These are phyloP conservation scores for Ustilago bromivora DNA, from an alignment of 1,284 basidiomycete genomes.

Conservation along the genomic window DNA sequence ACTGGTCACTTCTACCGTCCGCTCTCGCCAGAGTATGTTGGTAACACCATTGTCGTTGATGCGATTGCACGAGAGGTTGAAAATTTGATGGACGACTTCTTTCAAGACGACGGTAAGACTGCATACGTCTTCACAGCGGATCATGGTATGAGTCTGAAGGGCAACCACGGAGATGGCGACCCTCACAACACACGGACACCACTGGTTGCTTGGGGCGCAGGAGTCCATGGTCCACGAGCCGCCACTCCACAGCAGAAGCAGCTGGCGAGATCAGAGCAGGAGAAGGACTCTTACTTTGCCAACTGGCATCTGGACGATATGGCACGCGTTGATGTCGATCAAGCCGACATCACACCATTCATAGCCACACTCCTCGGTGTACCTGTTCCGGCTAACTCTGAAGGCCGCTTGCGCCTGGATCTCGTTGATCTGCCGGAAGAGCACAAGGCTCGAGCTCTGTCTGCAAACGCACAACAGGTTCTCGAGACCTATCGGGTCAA, in stretches of 20 bases:
- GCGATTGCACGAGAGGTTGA: conserved; percentile 80
- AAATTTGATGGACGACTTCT: conserved; percentile 75
- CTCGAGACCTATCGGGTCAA: conserved; percentile 85
- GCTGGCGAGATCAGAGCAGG: conserved; percentile 6
- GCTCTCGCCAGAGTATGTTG: conserved; percentile 88
- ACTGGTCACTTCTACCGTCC: conserved; percentile 89
- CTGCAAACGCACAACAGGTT: conserved; percentile 81
- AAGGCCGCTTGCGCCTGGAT: conserved; percentile 68
- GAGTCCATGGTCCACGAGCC: conserved; percentile 67
- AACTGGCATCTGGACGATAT: conserved; percentile 56
- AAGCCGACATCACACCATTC: conserved; percentile 84
- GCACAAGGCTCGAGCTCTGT: conserved; percentile 74
- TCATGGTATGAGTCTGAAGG: conserved; percentile 89
- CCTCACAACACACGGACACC: conserved; percentile 89
- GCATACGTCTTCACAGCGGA: conserved; percentile 88
- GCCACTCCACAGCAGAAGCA: conserved; percentile 17
- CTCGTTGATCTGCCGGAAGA: conserved; percentile 69
- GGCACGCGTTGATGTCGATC: conserved; percentile 75
- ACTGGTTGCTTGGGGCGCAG: conserved; percentile 84
- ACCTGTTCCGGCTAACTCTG: conserved; percentile 69
- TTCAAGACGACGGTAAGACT: conserved; percentile 75
- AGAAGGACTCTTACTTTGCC: conserved; percentile 52
- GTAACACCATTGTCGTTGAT: conserved; percentile 85
- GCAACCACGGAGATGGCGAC: conserved; percentile 90
- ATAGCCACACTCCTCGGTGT: conserved; percentile 73